Percentiles rank a stretch among this genome's conserved stretches.
phyloP scores from a whole-genome alignment of 768 basidiomycete genomes.

The Tricholoma matsutake region DNA sequence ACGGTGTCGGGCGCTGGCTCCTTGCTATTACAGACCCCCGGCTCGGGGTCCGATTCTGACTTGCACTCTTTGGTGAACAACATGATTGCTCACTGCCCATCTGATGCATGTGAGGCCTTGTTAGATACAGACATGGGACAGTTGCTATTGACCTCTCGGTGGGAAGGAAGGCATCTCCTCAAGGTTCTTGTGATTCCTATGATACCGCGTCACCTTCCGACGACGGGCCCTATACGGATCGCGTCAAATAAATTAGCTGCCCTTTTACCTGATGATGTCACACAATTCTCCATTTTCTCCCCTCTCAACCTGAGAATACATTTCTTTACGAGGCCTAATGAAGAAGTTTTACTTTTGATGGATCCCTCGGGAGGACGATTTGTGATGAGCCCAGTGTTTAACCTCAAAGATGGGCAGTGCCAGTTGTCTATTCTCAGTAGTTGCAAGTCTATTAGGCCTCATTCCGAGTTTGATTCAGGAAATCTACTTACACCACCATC shows the following conservation, averaged over 20 bases:
- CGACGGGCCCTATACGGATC: not conserved
- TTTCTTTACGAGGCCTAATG: conserved; percentile 10
- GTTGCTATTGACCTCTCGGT: not conserved
- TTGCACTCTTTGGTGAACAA: conserved; percentile 11
- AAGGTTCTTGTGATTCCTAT: not conserved
- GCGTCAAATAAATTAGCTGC: conserved; percentile 6
- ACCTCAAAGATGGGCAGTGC: conserved; percentile 23
- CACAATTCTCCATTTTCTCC: conserved; percentile 17
- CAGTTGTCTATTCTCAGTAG: conserved; percentile 34
- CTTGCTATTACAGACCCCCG: conserved; percentile 21
- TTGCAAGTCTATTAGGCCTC: conserved; percentile 16
- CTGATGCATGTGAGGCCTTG: not conserved
- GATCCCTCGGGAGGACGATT: conserved; percentile 14
- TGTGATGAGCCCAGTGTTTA: conserved; percentile 24
- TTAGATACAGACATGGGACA: not conserved
- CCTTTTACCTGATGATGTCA: conserved; percentile 3
- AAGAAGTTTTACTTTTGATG: conserved; percentile 5
- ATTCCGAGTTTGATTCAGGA: conserved; percentile 6
- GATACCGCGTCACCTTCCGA: not conserved
- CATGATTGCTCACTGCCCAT: conserved; percentile 11
- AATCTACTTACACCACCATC: conserved; percentile 36
- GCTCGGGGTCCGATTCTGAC: conserved; percentile 12
- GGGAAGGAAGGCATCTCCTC: not conserved
- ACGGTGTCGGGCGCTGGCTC: conserved; percentile 27
- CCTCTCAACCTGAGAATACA: conserved; percentile 8